phyloP scores from a whole-genome alignment of 2,329 filamentous ascomycete genomes.

The Ophiocordyceps camponoti-floridani region DNA sequence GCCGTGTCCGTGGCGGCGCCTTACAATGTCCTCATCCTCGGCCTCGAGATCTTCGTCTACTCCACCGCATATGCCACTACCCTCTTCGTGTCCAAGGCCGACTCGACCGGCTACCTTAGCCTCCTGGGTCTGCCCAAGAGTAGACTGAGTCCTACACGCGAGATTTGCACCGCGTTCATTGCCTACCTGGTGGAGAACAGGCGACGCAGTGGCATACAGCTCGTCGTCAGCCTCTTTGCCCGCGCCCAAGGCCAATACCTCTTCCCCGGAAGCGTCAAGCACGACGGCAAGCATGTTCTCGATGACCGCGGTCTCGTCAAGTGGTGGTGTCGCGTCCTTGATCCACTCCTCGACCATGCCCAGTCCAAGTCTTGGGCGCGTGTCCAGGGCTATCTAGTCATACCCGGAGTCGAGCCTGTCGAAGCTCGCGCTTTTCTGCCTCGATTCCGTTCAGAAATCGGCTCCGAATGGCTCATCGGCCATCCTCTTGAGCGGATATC shows the following conservation, averaged over 20 bases:
- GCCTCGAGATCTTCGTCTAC: slow-evolving; percentile 77
- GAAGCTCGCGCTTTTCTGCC: slow-evolving; percentile 73
- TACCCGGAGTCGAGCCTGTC: slow-evolving; percentile 70
- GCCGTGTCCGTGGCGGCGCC: slow-evolving; percentile 27
- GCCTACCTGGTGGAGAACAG: slow-evolving; percentile 52
- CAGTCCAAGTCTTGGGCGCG: slow-evolving; percentile 12
- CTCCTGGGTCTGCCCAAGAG: slow-evolving; percentile 43
- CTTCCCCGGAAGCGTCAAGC: slow-evolving; percentile 81
- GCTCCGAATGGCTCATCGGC: slow-evolving; percentile 49
- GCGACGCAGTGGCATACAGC: slow-evolving; percentile 43
- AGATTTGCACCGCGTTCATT: slow-evolving; percentile 59
- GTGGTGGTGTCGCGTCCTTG: slow-evolving; percentile 87
- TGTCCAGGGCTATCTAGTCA: slow-evolving; percentile 64
- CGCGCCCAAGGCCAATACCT: slow-evolving; percentile 85
- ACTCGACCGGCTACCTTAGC: slow-evolving; percentile 78
- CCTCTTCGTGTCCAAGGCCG: slow-evolving; percentile 90
- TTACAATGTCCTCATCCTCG: slow-evolving; percentile 53
- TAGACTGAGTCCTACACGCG: slow-evolving; percentile 55
- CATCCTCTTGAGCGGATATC: slow-evolving; percentile 50
- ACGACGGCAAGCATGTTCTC: slow-evolving; percentile 72
- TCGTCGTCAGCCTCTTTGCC: slow-evolving; percentile 80
- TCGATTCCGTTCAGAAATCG: slow-evolving; percentile 13
- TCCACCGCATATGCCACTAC: slow-evolving; percentile 65
- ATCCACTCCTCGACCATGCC: slow-evolving; percentile 47
- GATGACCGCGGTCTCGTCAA: slow-evolving; percentile 79